Base-by-base conservation (phyloP, 2,329 filamentous ascomycete genomes). In the Trichoderma sp. region DNA sequence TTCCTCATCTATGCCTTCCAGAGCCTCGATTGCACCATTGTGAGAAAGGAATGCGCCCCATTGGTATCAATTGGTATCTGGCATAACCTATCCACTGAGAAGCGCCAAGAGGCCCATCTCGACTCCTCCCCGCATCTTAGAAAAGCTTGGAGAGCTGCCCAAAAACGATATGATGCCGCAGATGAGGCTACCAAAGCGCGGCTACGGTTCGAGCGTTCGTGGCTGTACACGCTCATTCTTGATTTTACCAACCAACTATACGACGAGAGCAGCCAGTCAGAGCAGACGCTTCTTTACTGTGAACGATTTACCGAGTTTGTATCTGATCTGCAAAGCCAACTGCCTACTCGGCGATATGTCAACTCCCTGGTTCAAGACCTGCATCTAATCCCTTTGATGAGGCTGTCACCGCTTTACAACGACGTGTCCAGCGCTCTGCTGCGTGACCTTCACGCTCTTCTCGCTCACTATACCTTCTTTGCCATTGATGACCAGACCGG, bases 31-130 rank as follows among this genome's bases (percentile, higher is more conserved):
- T 94, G 90, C 77, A 87, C 88, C 47, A 87, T 97, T 68, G 92
- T 99, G 61, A 90, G 96, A 72, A 98, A 97, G 79, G 96, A 99
- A 83, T 98, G 96, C 80, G 96, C 95, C 7, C 93, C 96, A 1
- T 83, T 99, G 63, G 95, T 99, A 24, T 96, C 94, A 14, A 97
- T 99, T 74, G 91, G 92, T 0, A 93, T 96, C 75, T 99, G 96
- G 96, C 93, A 98, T 76, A 96, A 97, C 77, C 82, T 99, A 47
- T 92, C 92, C 35, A 92, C 87, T 68, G 93, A 96, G 40, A 85
- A 87, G 70, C 87, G 89, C 72, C 88, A 93, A 73, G 92, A 97
- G 67, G 83, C 83, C 40, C 88, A 89, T 68, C 85, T 99, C 35
- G 89, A 92, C 55, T 89, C 92, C 73, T 87, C 88, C 58, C 81